Conservation (phyloP, 169 alveolate species). For the Eimeria tenella region DNA sequence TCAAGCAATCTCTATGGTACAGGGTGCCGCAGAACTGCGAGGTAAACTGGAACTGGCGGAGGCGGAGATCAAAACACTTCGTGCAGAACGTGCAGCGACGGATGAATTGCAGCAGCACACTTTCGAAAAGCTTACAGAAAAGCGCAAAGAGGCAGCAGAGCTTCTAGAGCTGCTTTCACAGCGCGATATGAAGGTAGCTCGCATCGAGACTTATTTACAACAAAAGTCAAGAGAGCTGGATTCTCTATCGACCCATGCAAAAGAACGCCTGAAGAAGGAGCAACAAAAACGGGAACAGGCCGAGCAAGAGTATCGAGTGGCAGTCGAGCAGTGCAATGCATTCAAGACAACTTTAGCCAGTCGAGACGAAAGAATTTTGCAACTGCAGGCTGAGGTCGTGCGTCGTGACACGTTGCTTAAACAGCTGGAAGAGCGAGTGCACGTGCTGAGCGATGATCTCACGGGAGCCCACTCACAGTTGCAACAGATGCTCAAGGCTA, state of each 20-base stretch:
- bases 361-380: slow-evolving; percentile 68
- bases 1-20: slow-evolving; percentile 77
- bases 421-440: slow-evolving; percentile 67
- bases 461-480: slow-evolving; percentile 46
- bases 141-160: slow-evolving; percentile 77
- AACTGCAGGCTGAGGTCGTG: slow-evolving; percentile 71
- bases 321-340: slow-evolving; percentile 64
- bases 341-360: slow-evolving; percentile 56
- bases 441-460: slow-evolving; percentile 47
- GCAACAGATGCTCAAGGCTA: slow-evolving; percentile 68
- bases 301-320: slow-evolving; percentile 64
- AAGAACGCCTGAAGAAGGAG: slow-evolving; percentile 51
- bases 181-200: slow-evolving; percentile 77
- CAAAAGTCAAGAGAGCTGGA: slow-evolving; percentile 73
- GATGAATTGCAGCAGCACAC: slow-evolving; percentile 67
- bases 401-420: slow-evolving; percentile 69
- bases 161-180: slow-evolving; percentile 76
- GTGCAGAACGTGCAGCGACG: slow-evolving; percentile 46
- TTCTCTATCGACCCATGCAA: slow-evolving; percentile 35
- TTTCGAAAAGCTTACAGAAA: slow-evolving; percentile 68
- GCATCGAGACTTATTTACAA: slow-evolving; percentile 72
- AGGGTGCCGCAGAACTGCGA: slow-evolving; percentile 52
- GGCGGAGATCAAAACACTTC: slow-evolving; percentile 46
- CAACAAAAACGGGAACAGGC: slow-evolving; percentile 60
- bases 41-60: slow-evolving; percentile 46